Percentiles rank a stretch among this genome's conserved stretches.
Conservation (phyloP, 1,284 basidiomycete genomes). For the Moesziomyces aphidis region DNA sequence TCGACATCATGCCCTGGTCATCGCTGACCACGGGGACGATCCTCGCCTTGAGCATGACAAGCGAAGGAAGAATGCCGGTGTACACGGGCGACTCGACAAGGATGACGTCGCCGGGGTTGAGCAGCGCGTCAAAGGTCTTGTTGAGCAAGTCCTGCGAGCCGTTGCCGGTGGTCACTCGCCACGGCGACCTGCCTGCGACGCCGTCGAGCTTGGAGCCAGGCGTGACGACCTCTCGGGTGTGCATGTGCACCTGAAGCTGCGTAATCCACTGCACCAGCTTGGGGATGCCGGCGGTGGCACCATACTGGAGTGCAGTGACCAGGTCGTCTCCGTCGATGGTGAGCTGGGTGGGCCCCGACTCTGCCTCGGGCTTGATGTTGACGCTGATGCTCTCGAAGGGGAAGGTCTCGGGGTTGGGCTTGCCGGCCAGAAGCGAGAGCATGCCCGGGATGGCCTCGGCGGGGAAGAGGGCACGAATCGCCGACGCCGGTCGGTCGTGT, state of each 20-base stretch:
- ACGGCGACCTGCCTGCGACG: conserved; percentile 67
- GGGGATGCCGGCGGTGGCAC: conserved; percentile 78
- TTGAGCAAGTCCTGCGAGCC: conserved; percentile 89
- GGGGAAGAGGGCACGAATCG: conserved; percentile 77
- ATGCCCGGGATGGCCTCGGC: conserved; percentile 82
- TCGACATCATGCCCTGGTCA: conserved; percentile 78
- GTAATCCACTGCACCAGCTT: conserved; percentile 76
- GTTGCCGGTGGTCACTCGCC: conserved; percentile 81
- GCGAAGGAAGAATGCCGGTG: conserved; percentile 61
- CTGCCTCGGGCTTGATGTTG: conserved; percentile 68
- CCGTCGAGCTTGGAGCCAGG: conserved; percentile 46
- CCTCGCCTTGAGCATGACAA: conserved; percentile 45
- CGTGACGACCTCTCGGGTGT: conserved; percentile 72
- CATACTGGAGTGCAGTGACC: conserved; percentile 69
- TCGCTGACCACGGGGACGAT: conserved; percentile 78
- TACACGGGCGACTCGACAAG: conserved; percentile 89
- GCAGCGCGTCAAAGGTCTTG: conserved; percentile 73
- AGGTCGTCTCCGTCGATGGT: conserved; percentile 66
- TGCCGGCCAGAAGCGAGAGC: conserved; percentile 78
- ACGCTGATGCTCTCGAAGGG: conserved; percentile 81
- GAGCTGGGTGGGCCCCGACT: conserved; percentile 52
- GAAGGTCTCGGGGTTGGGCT: conserved; percentile 88
- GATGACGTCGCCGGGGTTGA: conserved; percentile 84
- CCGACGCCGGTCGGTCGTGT: conserved; percentile 32
- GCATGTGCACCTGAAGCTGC: conserved; percentile 73